Base-by-base conservation (phyloP, 148 eudicot genomes). In the Spergularia bocconei region DNA sequence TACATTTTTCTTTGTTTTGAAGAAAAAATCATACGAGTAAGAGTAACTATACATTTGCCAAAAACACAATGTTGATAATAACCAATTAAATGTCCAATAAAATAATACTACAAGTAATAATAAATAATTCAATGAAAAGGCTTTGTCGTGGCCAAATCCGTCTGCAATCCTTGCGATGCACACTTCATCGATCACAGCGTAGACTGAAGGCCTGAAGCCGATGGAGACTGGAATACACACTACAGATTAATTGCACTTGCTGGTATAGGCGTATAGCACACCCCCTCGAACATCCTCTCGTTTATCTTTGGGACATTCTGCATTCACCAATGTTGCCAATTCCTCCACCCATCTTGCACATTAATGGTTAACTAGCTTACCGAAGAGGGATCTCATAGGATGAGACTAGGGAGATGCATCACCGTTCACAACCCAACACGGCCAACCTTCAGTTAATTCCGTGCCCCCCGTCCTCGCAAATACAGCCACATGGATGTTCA, bases 101-200 rank as follows among this genome's bases (percentile, higher is more conserved):
- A 68, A 68, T 68, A 50, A 66, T 44, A n/a, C 19, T 58, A n/a
- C n/a, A n/a, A n/a, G n/a, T n/a, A 48, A 11, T 20, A 50, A 48
- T 50, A 21, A 21, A 13, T 21, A 50, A 20, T 20, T 12, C 13
- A 48, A 33, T 60, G 8, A 29, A 62, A 29, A 5, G 41, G 17
- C 66, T 62, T 62, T 5, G 66, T 41, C 16, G 36, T 29, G 41
- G 29, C n/a, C 13, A 1, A 51, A 50, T 13, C 12, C 36, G 23
- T 68, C 56, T 11, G 12, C 11, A 50, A 48, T 65, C 23, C 69
- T 39, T 50, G 25, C n/a, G 47, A 9, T 50, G 11, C 51, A 65
- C 69, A 41, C 25, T 39, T 39, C 47, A 39, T 63, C 12, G 36
- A 36, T 33, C 44, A 63, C 38, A 3, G 36, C 36, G 4, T 29